Conservation (phyloP, 306 rosid genomes). For the Dalbergia oliveri region DNA sequence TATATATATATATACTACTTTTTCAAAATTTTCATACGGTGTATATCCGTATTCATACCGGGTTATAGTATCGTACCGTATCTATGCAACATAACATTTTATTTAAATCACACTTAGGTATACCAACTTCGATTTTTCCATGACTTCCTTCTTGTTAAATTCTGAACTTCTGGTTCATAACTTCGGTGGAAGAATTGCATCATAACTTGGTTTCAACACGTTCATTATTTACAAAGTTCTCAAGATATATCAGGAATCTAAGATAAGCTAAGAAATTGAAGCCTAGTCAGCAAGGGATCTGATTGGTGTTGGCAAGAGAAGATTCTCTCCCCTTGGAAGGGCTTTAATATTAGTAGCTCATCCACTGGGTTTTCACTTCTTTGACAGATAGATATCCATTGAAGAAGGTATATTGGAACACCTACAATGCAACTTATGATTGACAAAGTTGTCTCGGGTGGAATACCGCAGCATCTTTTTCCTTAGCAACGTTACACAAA, state of each 20-base stretch:
- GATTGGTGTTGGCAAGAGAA: constrained; percentile 54
- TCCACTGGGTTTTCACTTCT: background rate
- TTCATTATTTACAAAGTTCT: constrained; percentile 6
- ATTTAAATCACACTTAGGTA: background rate
- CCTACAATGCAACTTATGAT: too few species aligned
- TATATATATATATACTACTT: too few species aligned
- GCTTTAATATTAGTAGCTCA: constrained; percentile 14
- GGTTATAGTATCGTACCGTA: too few species aligned
- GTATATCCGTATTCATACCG: too few species aligned
- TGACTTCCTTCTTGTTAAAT: background rate
- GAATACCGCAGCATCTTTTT: too few species aligned
- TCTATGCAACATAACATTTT: background rate
- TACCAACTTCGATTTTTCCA: too few species aligned
- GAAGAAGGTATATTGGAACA: background rate
- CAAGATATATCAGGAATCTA: constrained; percentile 23
- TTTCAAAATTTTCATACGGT: too few species aligned
- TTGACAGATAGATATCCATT: constrained; percentile 4
- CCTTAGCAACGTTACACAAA: too few species aligned
- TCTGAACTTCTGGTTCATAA: constrained; percentile 6
- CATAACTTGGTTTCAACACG: constrained; percentile 15
- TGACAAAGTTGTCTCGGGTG: too few species aligned
- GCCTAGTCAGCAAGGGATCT: constrained; percentile 44
- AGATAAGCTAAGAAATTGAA: constrained; percentile 40
- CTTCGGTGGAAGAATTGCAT: background rate
- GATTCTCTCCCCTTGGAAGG: constrained; percentile 38